A percentile compares a stretch with the other conserved stretches of the same genome.
Conservation (phyloP, 1,139 yeast species). For the Hansenula sp. region DNA sequence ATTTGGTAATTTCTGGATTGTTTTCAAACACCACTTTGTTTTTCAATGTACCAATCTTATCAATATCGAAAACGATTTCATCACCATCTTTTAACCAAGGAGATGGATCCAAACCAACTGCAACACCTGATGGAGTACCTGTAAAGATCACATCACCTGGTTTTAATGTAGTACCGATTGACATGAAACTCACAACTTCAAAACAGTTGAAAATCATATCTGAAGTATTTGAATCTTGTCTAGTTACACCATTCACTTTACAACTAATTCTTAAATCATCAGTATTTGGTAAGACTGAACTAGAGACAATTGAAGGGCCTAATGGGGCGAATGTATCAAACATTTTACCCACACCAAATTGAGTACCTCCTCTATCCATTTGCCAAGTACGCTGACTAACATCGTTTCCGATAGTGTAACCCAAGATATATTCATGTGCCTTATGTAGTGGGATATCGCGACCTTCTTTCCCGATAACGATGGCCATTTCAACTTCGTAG, state of each 20-base stretch:
- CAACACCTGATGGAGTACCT: conserved; percentile 49
- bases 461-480: conserved; percentile 42
- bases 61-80: conserved; percentile 34
- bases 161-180: conserved; percentile 43
- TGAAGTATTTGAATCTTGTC: conserved; percentile 37
- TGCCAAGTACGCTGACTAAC: conserved; percentile 48
- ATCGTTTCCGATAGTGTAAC: conserved; percentile 47
- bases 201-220: conserved; percentile 44
- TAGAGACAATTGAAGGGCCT: conserved; percentile 36
- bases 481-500: conserved; percentile 36
- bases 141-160: conserved; percentile 44
- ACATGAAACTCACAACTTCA: conserved; percentile 39
- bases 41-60: conserved; percentile 32
- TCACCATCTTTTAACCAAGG: conserved; percentile 42
- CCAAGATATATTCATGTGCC: conserved; percentile 41
- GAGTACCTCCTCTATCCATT: conserved; percentile 37
- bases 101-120: conserved; percentile 35
- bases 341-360: conserved; percentile 43
- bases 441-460: conserved; percentile 34
- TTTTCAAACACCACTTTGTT: conserved; percentile 32
- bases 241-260: conserved; percentile 35
- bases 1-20: conserved; percentile 6
- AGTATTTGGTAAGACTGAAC: conserved; percentile 21
- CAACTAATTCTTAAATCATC: conserved; percentile 28
- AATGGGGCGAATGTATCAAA: conserved; percentile 42